phyloP scores from a whole-genome alignment of 2,329 filamentous ascomycete species.

The Catunica adiposa region DNA sequence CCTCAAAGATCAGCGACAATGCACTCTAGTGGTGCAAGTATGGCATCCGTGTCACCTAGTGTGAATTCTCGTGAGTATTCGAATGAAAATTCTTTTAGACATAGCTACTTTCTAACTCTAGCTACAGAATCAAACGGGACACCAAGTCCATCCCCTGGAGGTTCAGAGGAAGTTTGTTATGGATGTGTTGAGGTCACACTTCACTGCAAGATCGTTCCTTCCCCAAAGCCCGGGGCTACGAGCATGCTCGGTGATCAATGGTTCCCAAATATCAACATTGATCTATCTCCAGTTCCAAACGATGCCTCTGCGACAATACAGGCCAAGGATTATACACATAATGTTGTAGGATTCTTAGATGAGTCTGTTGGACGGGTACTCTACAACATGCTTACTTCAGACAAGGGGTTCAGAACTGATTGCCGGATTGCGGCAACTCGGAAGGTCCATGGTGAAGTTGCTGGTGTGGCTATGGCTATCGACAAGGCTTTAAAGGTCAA shows the following conservation, averaged over 20 bases:
- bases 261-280: constrained; percentile 61
- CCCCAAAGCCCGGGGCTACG: constrained; percentile 45
- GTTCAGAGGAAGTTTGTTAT: constrained; percentile 61
- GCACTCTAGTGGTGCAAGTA: not conserved
- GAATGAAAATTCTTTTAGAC: constrained; percentile 15
- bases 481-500: constrained; percentile 53
- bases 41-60: constrained; percentile 23
- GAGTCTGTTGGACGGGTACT: constrained; percentile 48
- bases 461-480: constrained; percentile 45
- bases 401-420: constrained; percentile 49
- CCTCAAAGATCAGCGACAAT: not conserved
- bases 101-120: constrained; percentile 25
- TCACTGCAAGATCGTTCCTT: constrained; percentile 51
- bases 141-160: constrained; percentile 40
- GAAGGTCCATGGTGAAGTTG: constrained; percentile 44
- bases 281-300: constrained; percentile 42
- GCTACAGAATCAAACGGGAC: constrained; percentile 29
- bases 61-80: not conserved
- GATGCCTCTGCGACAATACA: constrained; percentile 46
- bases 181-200: constrained; percentile 57
- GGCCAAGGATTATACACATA: constrained; percentile 54
- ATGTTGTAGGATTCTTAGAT: constrained; percentile 64
- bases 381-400: constrained; percentile 54
- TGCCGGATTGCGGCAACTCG: constrained; percentile 53
- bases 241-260: constrained; percentile 39